A percentile compares a stretch with the other conserved stretches of the same genome.
Evolutionary conservation across 495 filamentous ascomycete species (phyloP).

Genomic region (Aspergillus mulundensis): DNA sequence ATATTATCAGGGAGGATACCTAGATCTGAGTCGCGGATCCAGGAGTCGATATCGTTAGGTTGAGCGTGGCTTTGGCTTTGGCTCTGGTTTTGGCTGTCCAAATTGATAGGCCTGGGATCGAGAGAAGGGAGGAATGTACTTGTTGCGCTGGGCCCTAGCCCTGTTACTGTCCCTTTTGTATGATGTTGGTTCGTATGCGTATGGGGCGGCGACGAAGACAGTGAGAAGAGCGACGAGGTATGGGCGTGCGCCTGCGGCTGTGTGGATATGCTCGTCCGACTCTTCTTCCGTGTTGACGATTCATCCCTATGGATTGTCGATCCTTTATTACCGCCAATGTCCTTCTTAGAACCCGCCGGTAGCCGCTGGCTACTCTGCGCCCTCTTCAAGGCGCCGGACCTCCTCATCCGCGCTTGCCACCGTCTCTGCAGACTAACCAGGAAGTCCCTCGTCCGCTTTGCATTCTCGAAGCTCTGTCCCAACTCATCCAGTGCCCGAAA

Average conservation of each 20-base stretch:
- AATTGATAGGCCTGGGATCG: slow-evolving; percentile 7
- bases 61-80: slow-evolving; percentile 13
- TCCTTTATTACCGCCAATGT: background rate
- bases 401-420: slow-evolving; percentile 45
- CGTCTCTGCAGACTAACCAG: slow-evolving; percentile 43
- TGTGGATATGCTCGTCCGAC: slow-evolving; percentile 17
- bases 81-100: background rate
- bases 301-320: background rate
- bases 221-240: background rate
- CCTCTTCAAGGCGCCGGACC: slow-evolving; percentile 35
- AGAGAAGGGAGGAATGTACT: background rate
- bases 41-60: slow-evolving; percentile 27
- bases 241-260: background rate
- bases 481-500: slow-evolving; percentile 46
- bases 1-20: slow-evolving; percentile 29
- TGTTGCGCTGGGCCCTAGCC: background rate
- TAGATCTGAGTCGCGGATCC: slow-evolving; percentile 33
- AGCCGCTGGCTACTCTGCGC: slow-evolving; percentile 25
- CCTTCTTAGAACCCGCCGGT: slow-evolving; percentile 7
- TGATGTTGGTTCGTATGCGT: background rate
- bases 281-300: slow-evolving; percentile 28
- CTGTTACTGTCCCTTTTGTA: background rate
- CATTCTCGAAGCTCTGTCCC: slow-evolving; percentile 45
- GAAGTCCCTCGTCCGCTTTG: slow-evolving; percentile 43
- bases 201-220: background rate